A percentile compares a stretch with the other conserved stretches of the same genome.
Evolutionary conservation across 345 rosid genomes (phyloP).

Genomic region (Geranium rotundifolium): DNA sequence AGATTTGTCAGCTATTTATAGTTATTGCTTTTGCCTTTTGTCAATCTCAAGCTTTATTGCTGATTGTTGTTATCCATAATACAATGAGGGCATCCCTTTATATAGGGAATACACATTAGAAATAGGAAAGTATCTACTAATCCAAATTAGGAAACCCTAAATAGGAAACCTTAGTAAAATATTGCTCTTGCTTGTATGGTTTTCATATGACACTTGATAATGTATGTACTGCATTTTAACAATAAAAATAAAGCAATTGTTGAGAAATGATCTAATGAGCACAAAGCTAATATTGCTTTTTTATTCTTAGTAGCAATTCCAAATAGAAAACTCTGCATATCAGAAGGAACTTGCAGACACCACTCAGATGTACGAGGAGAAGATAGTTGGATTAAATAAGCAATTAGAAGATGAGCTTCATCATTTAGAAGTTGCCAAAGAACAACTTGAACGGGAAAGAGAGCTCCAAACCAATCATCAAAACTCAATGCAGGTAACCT

Average conservation of each 20-base stretch:
- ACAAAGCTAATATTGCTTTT: constrained; percentile 6
- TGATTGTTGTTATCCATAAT: no score
- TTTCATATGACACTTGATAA: not conserved
- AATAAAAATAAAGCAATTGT: not conserved
- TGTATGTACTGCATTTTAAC: not conserved
- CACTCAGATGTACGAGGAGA: constrained; percentile 54
- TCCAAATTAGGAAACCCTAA: no score
- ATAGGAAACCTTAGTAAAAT: no score
- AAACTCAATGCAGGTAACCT: constrained; percentile 46
- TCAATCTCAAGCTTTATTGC: no score
- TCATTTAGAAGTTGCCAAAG: constrained; percentile 31
- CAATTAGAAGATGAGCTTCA: constrained; percentile 45
- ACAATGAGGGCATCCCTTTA: no score
- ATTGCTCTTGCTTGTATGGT: not conserved
- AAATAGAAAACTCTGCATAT: constrained; percentile 39
- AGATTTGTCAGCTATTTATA: not conserved
- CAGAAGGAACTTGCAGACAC: constrained; percentile 65
- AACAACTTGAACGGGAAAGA: constrained; percentile 39
- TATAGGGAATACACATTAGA: no score
- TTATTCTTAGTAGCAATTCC: constrained; percentile 38
- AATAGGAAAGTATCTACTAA: no score
- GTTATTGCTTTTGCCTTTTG: not conserved
- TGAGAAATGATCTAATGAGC: constrained; percentile 2
- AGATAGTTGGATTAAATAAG: constrained; percentile 46
- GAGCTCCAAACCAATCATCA: constrained; percentile 38